Evolutionary conservation across 129 eudicot species (phyloP), one percentile per base, ranked within the genome.

Genomic region (Logfia minima): DNA sequence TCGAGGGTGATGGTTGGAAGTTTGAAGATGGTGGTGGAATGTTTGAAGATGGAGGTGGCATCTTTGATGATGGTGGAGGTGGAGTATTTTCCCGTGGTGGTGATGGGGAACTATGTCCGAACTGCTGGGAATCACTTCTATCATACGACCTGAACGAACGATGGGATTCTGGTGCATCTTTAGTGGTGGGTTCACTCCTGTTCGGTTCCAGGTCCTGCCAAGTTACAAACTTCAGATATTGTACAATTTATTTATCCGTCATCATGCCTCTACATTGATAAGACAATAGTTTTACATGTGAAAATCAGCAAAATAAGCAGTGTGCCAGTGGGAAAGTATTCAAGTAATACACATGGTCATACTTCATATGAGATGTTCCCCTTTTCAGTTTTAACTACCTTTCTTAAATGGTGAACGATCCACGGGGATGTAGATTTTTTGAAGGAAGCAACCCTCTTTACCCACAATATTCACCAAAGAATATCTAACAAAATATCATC

Each of bases 191-290:
- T 45, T 80, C 87, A 51, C 65, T 75, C 60, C 72, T 72, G 78
- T 81, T 83, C 28, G 80, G 56, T 74, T 83, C 87, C 53, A 77
- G 18, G 67, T 86, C 84, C 87, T 93, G 83, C 58, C 75, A 80
- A 75, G 52, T 66, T 11, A 39, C 7, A n/a, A 75, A 26, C 66
- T 59, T 78, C 59, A 70, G 56, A 65, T 76, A 10, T 18, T 28
- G 21, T 65, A 51, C 21, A 51, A 48, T 34, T 66, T 53, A 76
- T 28, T 2, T 34, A 39, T 23, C 16, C 6, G 16, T 64, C 9
- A 41, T 52, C 58, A 13, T 13, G 6, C 59, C 21, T 71, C 19
- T 34, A 34, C 37, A 34, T 34, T 34, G 37, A 24, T 62, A 18
- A 21, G 4, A 8, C 16, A 23, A 71, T 16, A 32, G 1, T 53